Conservation (phyloP, 345 rosid species). For the Euclidium syriacum region DNA sequence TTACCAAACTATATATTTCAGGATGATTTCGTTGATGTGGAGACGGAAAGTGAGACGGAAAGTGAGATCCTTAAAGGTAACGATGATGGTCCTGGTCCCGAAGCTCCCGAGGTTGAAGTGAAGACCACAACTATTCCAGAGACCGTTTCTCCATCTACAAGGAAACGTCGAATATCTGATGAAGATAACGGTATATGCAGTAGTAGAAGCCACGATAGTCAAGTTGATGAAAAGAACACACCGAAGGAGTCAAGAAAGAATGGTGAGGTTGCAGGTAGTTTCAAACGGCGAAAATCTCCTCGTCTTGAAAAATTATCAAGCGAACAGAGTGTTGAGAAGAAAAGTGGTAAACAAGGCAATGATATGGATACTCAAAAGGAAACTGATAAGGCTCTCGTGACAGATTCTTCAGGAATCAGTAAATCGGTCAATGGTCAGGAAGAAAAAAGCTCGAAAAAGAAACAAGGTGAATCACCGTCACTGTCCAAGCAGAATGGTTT, state of each 20-base stretch:
- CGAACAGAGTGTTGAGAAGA: conserved; percentile 13
- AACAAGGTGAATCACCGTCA: conserved; percentile 22
- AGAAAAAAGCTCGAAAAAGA: conserved; percentile 27
- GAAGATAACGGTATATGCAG: background rate
- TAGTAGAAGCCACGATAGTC: conserved; percentile 9
- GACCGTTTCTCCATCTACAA: conserved; percentile 20
- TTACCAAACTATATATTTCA: conserved; percentile 39
- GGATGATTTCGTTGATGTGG: conserved; percentile 10
- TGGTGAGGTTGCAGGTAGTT: background rate
- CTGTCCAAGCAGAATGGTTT: conserved; percentile 21
- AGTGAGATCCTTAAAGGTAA: conserved; percentile 17
- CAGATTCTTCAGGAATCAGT: conserved; percentile 30
- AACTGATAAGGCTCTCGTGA: conserved; percentile 8
- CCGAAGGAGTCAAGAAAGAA: conserved; percentile 1
- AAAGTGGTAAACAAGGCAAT: conserved; percentile 7
- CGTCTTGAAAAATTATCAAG: conserved; percentile 13
- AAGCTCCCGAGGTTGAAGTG: conserved; percentile 13
- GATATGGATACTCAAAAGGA: conserved; percentile 19
- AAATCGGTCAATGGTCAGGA: conserved; percentile 35
- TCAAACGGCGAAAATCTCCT: conserved; percentile 27
- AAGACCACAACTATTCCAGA: conserved; percentile 13
- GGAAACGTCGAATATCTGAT: conserved; percentile 26
- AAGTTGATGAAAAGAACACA: conserved; percentile 21
- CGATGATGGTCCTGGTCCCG: conserved; percentile 9
- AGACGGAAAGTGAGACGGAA: conserved; percentile 18